These are phyloP conservation scores for Excoecaria cochinchinensis DNA, from an alignment of 345 rosid species.

Conservation along the genomic window DNA sequence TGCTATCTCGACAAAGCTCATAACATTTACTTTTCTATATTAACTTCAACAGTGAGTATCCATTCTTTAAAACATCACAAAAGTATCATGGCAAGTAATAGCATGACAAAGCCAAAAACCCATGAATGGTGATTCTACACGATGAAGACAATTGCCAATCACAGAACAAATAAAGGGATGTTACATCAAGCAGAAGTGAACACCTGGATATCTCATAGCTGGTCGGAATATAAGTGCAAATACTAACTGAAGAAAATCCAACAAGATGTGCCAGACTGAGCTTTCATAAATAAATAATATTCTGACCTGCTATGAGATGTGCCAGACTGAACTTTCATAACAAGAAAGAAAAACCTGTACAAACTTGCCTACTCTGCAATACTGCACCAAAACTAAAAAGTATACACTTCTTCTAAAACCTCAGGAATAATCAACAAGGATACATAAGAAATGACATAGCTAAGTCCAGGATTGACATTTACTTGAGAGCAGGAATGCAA, in stretches of 20 bases:
- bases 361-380: not conserved
- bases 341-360: not conserved
- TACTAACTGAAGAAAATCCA: not conserved
- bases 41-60: not conserved
- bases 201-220: not conserved
- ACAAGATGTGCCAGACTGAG: not conserved
- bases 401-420: not conserved
- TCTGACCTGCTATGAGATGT: too few relatives aligned
- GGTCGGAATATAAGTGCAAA: not conserved
- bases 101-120: not conserved
- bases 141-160: not conserved
- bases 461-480: not conserved
- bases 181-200: not conserved
- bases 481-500: not conserved
- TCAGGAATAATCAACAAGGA: not conserved
- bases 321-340: too few relatives aligned
- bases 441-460: not conserved
- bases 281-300: not conserved
- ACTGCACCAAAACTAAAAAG: not conserved
- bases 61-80: not conserved
- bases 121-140: not conserved
- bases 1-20: not conserved
- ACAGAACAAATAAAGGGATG: not conserved
- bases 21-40: not conserved
- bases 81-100: not conserved